Evolutionary conservation across 23 red algal genomes (phyloP), one percentile per base, ranked within the genome.

Genomic region (Gracilaria gracilis): DNA sequence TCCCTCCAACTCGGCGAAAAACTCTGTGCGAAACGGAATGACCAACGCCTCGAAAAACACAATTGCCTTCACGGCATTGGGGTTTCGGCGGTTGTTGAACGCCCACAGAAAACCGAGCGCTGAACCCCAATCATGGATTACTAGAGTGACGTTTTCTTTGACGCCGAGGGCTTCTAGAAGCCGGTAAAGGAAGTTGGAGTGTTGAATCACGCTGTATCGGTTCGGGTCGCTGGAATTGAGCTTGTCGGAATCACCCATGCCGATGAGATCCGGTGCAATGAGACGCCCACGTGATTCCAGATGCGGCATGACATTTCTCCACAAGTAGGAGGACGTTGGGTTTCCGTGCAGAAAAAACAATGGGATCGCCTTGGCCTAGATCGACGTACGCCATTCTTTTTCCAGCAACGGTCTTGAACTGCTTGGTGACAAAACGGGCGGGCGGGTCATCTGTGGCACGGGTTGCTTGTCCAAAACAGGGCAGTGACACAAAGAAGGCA

Each of bases 211-310:
- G 21, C 47, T 88, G 67, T 88, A 88, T 0, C 67, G 64, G 49
- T 77, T 38, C 1, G 64, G 44, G 12, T 31, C 24, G 84, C 50
- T 65, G 69, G 32, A 44, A 66, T 54, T 20, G 11, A 88, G 47
- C 24, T 88, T 88, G 11, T 88, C 84, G 8, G 84, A 75, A 66
- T 88, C 84, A 11, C 84, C 84, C 67, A 88, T 75, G n/a, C 84
- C 84, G 33, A 88, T 88, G 48, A 88, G 71, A 64, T 88, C 84
- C 23, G 84, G 84, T 27, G 84, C 84, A 35, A 88, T 88, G 19
- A 88, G 84, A 6, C 84, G 67, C 13, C 84, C 84, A 4, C 19
- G 66, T 32, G 5, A 39, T 64, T 88, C 84, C 13, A 88, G 51
- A 27, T 74, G 67, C 1, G 84, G 84, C 66, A 88, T 75, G 69